Percentiles rank a stretch among this genome's conserved stretches.
These are phyloP conservation scores for Brassica carinata DNA, from an alignment of 345 rosid species.

Conservation along the genomic window DNA sequence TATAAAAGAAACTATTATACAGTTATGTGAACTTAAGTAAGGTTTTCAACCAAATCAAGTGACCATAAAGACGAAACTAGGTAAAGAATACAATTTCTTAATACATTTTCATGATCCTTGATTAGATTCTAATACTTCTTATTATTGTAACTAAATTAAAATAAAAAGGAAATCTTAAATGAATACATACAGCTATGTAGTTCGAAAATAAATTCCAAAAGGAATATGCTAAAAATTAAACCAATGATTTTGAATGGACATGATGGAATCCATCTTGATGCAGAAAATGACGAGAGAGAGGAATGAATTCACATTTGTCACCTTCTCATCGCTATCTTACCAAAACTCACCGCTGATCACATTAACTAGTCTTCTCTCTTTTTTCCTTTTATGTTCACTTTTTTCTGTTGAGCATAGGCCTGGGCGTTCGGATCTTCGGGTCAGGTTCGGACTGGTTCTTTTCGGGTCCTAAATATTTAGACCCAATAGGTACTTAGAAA, in stretches of 20 bases:
- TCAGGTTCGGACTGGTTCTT: too few relatives aligned
- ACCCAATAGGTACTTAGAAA: too few relatives aligned
- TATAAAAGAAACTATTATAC: too few relatives aligned
- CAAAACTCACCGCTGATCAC: slow-evolving; percentile 39
- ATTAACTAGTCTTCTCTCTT: slow-evolving; percentile 28
- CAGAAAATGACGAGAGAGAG: slow-evolving; percentile 22
- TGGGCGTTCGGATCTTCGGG: too few relatives aligned
- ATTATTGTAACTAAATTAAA: background rate
- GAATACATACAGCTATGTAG: background rate
- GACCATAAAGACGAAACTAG: background rate
- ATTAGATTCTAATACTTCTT: background rate
- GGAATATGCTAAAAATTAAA: background rate
- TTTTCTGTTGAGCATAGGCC: slow-evolving; percentile 8
- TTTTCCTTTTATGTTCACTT: background rate
- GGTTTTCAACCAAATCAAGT: background rate
- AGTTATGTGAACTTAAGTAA: background rate
- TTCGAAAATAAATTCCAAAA: background rate
- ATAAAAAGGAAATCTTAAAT: background rate
- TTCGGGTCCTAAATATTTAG: too few relatives aligned
- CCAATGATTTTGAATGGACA: slow-evolving; percentile 2
- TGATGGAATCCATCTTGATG: slow-evolving; percentile 10
- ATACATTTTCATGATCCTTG: background rate
- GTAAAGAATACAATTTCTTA: background rate
- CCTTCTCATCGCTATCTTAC: slow-evolving; percentile 33
- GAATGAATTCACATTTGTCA: slow-evolving; percentile 33